Conservation (phyloP, 2,329 filamentous ascomycete genomes). For the Plenodomus lindquistii region DNA sequence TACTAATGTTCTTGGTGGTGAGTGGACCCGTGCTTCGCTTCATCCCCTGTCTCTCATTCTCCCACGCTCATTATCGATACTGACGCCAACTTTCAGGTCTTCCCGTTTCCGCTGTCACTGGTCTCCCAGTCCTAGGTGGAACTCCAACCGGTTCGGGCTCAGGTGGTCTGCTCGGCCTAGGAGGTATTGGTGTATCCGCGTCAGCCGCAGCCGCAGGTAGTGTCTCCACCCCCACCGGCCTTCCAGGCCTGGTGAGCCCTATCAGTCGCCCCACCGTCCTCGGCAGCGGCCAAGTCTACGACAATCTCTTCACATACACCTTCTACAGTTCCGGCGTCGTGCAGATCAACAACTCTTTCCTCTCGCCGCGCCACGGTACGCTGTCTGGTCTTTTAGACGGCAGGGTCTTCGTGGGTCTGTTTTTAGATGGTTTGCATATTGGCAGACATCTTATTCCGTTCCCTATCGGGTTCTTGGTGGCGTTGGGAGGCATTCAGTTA, state of each 20-base stretch:
- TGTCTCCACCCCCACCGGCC: background rate
- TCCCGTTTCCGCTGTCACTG: too few species aligned
- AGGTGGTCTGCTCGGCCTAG: too few species aligned
- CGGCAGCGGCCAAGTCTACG: constrained; percentile 11
- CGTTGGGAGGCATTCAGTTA: background rate
- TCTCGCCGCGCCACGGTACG: constrained; percentile 12
- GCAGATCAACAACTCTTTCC: constrained; percentile 17
- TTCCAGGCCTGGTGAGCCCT: background rate
- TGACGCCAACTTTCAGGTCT: too few species aligned
- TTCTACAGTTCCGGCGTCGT: constrained; percentile 18
- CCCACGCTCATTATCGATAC: too few species aligned
- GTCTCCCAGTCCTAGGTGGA: too few species aligned
- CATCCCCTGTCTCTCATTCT: too few species aligned
- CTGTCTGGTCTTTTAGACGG: constrained; percentile 14
- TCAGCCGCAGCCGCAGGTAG: too few species aligned
- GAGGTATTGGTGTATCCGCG: too few species aligned
- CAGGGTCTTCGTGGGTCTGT: constrained; percentile 15
- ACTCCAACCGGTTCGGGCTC: too few species aligned
- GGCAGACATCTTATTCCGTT: constrained; percentile 18
- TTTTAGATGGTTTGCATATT: constrained; percentile 20
- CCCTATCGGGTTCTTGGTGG: constrained; percentile 7
- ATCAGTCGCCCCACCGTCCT: constrained; percentile 4
- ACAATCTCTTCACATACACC: constrained; percentile 14
- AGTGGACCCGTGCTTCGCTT: too few species aligned
- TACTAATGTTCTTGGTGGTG: too few species aligned